Base-by-base conservation (phyloP, 2,329 filamentous ascomycete species). In the Diaporthe ilicicola region DNA sequence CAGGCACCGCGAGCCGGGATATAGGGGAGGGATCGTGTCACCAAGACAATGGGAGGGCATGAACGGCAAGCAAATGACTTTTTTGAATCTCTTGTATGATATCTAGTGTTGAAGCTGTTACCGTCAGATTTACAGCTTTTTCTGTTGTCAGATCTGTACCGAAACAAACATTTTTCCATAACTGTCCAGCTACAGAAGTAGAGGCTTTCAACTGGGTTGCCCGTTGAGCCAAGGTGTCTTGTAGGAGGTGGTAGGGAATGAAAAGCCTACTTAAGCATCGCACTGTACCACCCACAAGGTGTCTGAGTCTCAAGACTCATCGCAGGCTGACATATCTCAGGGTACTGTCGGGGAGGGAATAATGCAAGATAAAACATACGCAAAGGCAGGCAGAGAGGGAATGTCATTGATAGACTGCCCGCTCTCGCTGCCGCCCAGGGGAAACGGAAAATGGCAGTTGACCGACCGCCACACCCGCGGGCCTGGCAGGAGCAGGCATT, bases 401-500 rank as follows among this genome's bases (percentile, higher is more conserved):
- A 3, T 27, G 59, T 64, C 42, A 44, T 64, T n/a, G 44, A 8
- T 39, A 15, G 29, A 5, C n/a, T 48, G 56, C 44, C 42, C 19
- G 42, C 27, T 7, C 32, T 2, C 10, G 3, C 22, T 22, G 46
- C 17, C 8, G 27, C 12, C n/a, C 17, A 37, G 32, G 8, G 39
- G 19, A 17, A 17, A 17, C 27, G 32, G 53, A 37, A 39, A 56
- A 39, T 56, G 59, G 59, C 44, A 19, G n/a, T 50, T 37, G 53
- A 55, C 53, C 53, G 53, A 37, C 53, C 19, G 10, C 37, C 10
- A 13, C 13, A 39, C 3, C 9, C 37, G 32, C 12, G 12, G 53
- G 24, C 51, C 51, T 54, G 51, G 9, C 42, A 24, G 24, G 42
- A 62, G 59, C 59, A 62, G 59, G 37, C 32, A 68, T 68, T 59